A percentile compares a stretch with the other conserved stretches of the same genome.
Conservation (phyloP, 78 protist species). For the Pigoraptor vietnamica region DNA sequence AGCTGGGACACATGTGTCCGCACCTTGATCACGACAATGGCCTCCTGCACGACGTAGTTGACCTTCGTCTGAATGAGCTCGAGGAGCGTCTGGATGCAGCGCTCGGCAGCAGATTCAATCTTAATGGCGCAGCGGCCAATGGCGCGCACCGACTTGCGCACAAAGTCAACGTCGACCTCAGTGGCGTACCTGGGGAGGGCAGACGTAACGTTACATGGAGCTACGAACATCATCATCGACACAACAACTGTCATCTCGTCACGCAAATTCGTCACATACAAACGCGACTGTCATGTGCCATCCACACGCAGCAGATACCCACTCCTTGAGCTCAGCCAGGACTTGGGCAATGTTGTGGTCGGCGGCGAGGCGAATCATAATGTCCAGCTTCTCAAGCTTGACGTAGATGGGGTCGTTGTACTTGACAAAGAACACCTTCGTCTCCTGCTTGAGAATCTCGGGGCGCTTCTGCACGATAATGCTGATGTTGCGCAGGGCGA, state of each 20-base stretch:
- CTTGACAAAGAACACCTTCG: slow-evolving; percentile 93
- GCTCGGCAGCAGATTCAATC: slow-evolving; percentile 78
- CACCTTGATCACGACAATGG: slow-evolving; percentile 93
- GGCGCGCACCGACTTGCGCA: slow-evolving; percentile 91
- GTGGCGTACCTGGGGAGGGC: slow-evolving; percentile 66
- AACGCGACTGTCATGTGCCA: background rate
- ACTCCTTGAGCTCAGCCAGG: slow-evolving; percentile 91
- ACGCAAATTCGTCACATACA: no score
- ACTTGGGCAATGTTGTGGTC: slow-evolving; percentile 86
- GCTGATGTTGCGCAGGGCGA: slow-evolving; percentile 96
- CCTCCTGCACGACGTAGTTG: slow-evolving; percentile 99
- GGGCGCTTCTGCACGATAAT: slow-evolving; percentile 90
- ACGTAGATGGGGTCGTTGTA: slow-evolving; percentile 99
- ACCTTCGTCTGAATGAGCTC: slow-evolving; percentile 93
- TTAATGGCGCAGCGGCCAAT: slow-evolving; percentile 97
- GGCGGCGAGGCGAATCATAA: slow-evolving; percentile 87
- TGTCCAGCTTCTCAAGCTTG: slow-evolving; percentile 98
- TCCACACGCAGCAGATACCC: background rate
- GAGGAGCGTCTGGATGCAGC: slow-evolving; percentile 87
- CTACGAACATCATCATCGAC: no score
- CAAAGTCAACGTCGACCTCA: slow-evolving; percentile 97
- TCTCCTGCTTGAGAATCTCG: slow-evolving; percentile 71
- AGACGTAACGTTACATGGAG: background rate
- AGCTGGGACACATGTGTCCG: background rate
- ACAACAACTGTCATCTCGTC: no score